These are phyloP conservation scores for Aspergillus spinulosporus DNA, from an alignment of 2,329 filamentous ascomycete genomes.

Conservation along the genomic window DNA sequence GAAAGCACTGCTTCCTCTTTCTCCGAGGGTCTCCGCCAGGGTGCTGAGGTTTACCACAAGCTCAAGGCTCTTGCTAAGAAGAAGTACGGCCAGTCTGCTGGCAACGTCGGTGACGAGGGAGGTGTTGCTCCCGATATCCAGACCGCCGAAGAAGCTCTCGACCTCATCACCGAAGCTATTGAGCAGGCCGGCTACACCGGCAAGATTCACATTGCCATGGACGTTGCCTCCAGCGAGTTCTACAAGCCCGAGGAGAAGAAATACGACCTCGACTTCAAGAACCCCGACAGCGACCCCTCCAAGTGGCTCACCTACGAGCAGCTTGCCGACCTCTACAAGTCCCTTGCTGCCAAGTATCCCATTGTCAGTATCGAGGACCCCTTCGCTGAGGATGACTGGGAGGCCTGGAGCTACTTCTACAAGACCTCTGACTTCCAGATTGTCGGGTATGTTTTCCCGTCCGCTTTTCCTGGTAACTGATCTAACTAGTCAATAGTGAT, in stretches of 20 bases:
- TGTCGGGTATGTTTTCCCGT: slow-evolving; percentile 55
- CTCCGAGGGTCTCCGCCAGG: slow-evolving; percentile 93
- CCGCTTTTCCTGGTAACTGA: no score
- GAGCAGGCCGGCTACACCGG: slow-evolving; percentile 94
- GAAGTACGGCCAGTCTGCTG: slow-evolving; percentile 98
- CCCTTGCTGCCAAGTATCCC: slow-evolving; percentile 89
- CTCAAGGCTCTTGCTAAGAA: slow-evolving; percentile 97
- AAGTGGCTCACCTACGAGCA: slow-evolving; percentile 99
- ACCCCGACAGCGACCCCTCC: slow-evolving; percentile 89
- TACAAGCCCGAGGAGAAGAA: slow-evolving; percentile 98
- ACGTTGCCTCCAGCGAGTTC: slow-evolving; percentile 98
- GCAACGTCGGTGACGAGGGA: slow-evolving; percentile 99
- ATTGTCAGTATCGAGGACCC: slow-evolving; percentile 99
- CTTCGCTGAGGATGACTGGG: slow-evolving; percentile 99
- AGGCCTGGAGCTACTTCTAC: slow-evolving; percentile 99
- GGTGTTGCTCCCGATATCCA: slow-evolving; percentile 99
- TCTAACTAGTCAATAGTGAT: slow-evolving; percentile 53
- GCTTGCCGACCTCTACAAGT: slow-evolving; percentile 87
- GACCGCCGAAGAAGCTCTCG: slow-evolving; percentile 92
- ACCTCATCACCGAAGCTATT: slow-evolving; percentile 92
- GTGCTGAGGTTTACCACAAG: slow-evolving; percentile 96
- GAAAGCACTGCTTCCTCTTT: slow-evolving; percentile 78
- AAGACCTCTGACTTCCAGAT: slow-evolving; percentile 99
- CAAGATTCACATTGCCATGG: slow-evolving; percentile 97
- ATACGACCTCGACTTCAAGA: slow-evolving; percentile 99